Base-by-base conservation (phyloP, 345 rosid genomes). In the Eutrema yunnanense region DNA sequence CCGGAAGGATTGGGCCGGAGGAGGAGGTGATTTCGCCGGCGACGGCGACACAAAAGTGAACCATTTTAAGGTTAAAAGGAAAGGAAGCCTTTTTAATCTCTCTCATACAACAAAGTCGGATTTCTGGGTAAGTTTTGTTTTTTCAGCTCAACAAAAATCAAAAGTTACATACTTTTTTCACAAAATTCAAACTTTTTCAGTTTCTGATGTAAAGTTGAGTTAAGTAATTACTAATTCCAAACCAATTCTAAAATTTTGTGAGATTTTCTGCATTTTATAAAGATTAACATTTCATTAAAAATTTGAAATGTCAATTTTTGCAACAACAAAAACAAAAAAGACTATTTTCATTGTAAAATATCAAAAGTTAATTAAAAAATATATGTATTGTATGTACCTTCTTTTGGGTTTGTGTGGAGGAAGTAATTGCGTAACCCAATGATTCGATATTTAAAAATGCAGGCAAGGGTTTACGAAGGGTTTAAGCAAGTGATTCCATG, bases 401-500 rank as follows among this genome's bases (percentile, higher is more conserved):
- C 8, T 74, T 46, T 34, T 22, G 55, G 56, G 26, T 22, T 22
- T 49, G 34, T 6, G 62, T 13, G 58, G 66, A n/a, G 51, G 47
- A 69, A 69, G 66, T 12, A 65, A 65, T 30, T 29, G 29, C 1
- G 72, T 73, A 73, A 65, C 51, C 44, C 27, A 75, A 61, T 61
- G 1, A 69, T 75, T 75, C 77, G 50, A 56, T 52, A 38, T 63
- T 38, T 64, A 22, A 63, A 63, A 48, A 12, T 41, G 84, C 85
- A 92, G 97, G 80, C 73, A 43, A 84, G 73, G 81, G 81, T 92
- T 42, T 83, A 78, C 72, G 81, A 81, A 67, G 75, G 85, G 69
- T 72, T 86, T 26, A 87, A 84, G 76, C 90, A 86, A 81, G 89
- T 71, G 84, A 84, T 82, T 67, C 88, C 88, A 32, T 76, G 93